These are phyloP conservation scores for Rhodotorula sphaerocarpa DNA, from an alignment of 768 basidiomycete genomes.

Conservation along the genomic window DNA sequence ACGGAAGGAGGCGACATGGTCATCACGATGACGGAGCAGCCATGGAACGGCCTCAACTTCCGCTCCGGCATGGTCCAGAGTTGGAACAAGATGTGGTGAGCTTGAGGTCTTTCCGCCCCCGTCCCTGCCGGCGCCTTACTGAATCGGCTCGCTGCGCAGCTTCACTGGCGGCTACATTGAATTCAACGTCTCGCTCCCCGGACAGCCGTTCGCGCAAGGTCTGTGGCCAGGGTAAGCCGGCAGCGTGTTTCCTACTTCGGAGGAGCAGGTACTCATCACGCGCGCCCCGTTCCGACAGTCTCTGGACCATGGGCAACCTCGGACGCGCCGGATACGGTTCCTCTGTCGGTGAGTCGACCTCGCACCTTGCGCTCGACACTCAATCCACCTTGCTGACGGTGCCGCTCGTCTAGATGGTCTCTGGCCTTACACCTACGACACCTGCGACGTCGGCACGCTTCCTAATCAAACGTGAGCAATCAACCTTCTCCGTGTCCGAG, in stretches of 20 bases:
- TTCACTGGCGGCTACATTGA: slow-evolving; percentile 40
- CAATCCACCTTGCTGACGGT: background rate
- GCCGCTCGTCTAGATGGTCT: slow-evolving; percentile 52
- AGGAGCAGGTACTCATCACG: no score
- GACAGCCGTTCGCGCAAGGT: slow-evolving; percentile 23
- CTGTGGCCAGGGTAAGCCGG: slow-evolving; percentile 27
- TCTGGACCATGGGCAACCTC: slow-evolving; percentile 53
- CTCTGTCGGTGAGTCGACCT: slow-evolving; percentile 50
- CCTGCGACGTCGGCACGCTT: slow-evolving; percentile 76
- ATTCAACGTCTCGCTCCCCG: slow-evolving; percentile 27
- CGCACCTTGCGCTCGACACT: background rate
- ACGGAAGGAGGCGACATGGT: slow-evolving; percentile 43
- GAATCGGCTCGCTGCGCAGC: background rate
- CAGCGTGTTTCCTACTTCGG: no score
- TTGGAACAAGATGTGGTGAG: slow-evolving; percentile 38
- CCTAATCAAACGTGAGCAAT: slow-evolving; percentile 43
- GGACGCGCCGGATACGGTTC: slow-evolving; percentile 82
- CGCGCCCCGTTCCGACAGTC: background rate
- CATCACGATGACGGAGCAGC: slow-evolving; percentile 26
- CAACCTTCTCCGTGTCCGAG: fast-evolving
- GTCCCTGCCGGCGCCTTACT: background rate
- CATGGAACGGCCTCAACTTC: slow-evolving; percentile 32
- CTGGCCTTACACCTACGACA: slow-evolving; percentile 52
- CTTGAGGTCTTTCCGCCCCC: no score
- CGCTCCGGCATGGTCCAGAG: slow-evolving; percentile 37